A percentile compares a stretch with the other conserved stretches of the same genome.
These are phyloP conservation scores for Leishmania martiniquensis DNA, from an alignment of 208 protist species.

Conservation along the genomic window DNA sequence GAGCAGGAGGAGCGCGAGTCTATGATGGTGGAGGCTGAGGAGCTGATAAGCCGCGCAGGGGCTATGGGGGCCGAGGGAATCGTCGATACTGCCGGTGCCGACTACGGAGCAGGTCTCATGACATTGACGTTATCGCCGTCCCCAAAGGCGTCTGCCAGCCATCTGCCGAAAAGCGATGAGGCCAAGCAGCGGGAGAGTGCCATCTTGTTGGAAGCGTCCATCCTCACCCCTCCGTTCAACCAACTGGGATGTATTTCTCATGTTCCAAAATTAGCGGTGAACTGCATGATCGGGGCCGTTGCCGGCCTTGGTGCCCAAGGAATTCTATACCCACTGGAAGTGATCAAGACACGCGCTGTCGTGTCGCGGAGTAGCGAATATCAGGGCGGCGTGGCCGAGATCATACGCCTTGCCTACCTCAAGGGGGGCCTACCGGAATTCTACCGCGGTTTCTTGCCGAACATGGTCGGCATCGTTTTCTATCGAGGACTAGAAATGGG, in stretches of 20 bases:
- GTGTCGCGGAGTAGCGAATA: constrained; percentile 80
- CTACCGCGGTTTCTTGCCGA: constrained; percentile 81
- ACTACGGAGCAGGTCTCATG: not conserved
- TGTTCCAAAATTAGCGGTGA: constrained; percentile 73
- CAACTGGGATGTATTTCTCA: constrained; percentile 38
- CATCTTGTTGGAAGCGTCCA: constrained; percentile 53
- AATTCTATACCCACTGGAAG: constrained; percentile 89
- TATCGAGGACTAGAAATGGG: constrained; percentile 92
- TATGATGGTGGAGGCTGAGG: constrained; percentile 24
- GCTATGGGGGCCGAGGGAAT: not conserved
- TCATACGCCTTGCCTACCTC: constrained; percentile 62
- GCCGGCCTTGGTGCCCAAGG: constrained; percentile 89
- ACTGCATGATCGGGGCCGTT: constrained; percentile 83
- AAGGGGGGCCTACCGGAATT: constrained; percentile 80
- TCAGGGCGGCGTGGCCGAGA: constrained; percentile 61
- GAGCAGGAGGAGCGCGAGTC: constrained; percentile 41
- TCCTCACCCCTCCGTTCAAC: constrained; percentile 69
- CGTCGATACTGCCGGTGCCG: not conserved
- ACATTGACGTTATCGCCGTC: not conserved
- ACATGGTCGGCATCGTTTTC: constrained; percentile 88
- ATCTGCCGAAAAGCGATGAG: not conserved
- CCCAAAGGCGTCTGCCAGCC: not conserved
- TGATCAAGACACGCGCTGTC: constrained; percentile 90
- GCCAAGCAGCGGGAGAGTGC: constrained; percentile 23
- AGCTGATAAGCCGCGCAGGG: not conserved